A percentile compares a stretch with the other conserved stretches of the same genome.
Evolutionary conservation across 2,329 filamentous ascomycete genomes (phyloP).

Genomic region (Xylaria sp.): DNA sequence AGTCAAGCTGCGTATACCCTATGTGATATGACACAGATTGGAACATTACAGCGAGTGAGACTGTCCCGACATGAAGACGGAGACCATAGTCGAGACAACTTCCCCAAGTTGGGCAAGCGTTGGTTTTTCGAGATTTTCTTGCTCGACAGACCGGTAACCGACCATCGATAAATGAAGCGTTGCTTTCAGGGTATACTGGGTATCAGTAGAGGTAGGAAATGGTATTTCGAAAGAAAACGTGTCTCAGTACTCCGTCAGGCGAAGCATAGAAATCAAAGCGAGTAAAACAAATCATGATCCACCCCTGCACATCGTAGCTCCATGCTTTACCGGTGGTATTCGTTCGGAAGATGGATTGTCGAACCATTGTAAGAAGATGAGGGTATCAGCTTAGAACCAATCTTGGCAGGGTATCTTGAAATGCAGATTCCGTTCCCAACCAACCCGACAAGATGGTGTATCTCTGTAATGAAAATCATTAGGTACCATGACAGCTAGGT

Average conservation of each 20-base stretch:
- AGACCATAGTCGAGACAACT: slow-evolving; percentile 18
- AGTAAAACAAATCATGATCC: slow-evolving; percentile 49
- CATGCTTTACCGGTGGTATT: slow-evolving; percentile 41
- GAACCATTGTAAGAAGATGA: slow-evolving; percentile 45
- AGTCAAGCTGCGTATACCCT: slow-evolving; percentile 42
- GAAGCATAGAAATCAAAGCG: slow-evolving; percentile 51
- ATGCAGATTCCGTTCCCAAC: slow-evolving; percentile 54
- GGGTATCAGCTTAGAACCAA: slow-evolving; percentile 53
- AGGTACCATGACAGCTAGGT: slow-evolving; percentile 37
- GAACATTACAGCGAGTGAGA: slow-evolving; percentile 43
- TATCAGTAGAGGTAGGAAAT: slow-evolving; percentile 53
- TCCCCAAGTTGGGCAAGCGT: slow-evolving; percentile 22
- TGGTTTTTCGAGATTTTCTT: slow-evolving; percentile 24
- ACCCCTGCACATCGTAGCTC: slow-evolving; percentile 43
- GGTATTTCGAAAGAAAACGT: slow-evolving; percentile 45
- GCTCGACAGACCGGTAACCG: slow-evolving; percentile 35
- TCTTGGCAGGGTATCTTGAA: slow-evolving; percentile 53
- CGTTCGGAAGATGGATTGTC: slow-evolving; percentile 41
- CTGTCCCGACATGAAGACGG: slow-evolving; percentile 36
- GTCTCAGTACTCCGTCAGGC: slow-evolving; percentile 46
- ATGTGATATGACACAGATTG: slow-evolving; percentile 42
- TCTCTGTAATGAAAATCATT: slow-evolving; percentile 49
- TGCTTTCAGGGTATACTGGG: slow-evolving; percentile 52
- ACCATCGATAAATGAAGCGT: slow-evolving; percentile 45
- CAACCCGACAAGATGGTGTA: slow-evolving; percentile 50